phyloP scores from a whole-genome alignment of 306 rosid genomes.

The Fragaria nilgerrensis region DNA sequence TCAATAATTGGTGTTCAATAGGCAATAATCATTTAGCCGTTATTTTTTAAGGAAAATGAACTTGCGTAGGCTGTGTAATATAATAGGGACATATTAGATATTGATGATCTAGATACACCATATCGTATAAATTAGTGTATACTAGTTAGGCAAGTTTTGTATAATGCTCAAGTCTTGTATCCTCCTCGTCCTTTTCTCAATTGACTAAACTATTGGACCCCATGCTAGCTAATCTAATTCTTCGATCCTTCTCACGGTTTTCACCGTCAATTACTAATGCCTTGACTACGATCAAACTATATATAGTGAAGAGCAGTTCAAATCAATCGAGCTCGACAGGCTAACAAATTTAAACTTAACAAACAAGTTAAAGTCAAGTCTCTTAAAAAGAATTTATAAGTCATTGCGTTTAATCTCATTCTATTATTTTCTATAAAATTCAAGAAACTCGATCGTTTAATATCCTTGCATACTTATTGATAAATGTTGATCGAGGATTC shows the following conservation, averaged over 20 bases:
- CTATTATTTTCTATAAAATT: background rate
- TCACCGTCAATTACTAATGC: background rate
- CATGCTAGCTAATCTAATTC: background rate
- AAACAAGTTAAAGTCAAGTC: background rate
- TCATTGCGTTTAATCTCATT: background rate
- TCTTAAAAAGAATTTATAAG: background rate
- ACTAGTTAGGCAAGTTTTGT: background rate
- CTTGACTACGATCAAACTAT: background rate
- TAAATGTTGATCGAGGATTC: background rate
- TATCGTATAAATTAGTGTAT: background rate
- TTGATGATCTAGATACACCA: background rate
- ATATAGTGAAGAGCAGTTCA: background rate
- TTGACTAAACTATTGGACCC: background rate
- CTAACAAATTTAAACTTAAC: background rate
- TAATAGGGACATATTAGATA: constrained; percentile 4
- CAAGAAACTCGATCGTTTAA: background rate
- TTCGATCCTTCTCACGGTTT: background rate
- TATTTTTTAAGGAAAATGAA: background rate
- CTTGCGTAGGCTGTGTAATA: background rate
- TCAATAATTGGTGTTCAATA: background rate
- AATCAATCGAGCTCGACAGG: background rate
- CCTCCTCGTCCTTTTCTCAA: background rate
- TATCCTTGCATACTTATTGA: no score
- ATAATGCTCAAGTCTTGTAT: background rate
- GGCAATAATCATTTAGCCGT: background rate